Percentiles rank a stretch among this genome's conserved stretches.
phyloP scores from a whole-genome alignment of 2,329 filamentous ascomycete species.

The Zopfia rhizophila region DNA sequence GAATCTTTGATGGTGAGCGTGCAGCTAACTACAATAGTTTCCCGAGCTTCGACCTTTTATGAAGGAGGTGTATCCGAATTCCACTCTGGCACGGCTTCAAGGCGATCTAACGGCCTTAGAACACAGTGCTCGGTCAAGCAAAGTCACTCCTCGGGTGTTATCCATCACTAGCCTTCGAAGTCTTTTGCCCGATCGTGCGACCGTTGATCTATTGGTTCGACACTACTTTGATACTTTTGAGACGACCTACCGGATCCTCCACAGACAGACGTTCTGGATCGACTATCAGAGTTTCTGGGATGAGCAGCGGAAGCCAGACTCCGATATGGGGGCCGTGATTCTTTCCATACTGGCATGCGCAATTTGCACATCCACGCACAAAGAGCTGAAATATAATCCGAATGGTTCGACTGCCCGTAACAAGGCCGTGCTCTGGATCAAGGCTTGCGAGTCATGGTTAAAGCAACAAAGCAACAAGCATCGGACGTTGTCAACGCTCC shows the following conservation, averaged over 20 bases:
- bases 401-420: slow-evolving; percentile 52
- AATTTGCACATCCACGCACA: slow-evolving; percentile 43
- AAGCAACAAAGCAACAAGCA: slow-evolving; percentile 61
- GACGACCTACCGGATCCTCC: slow-evolving; percentile 61
- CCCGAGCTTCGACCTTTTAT: slow-evolving; percentile 43
- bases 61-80: slow-evolving; percentile 31
- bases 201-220: slow-evolving; percentile 53
- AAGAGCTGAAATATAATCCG: slow-evolving; percentile 43
- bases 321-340: slow-evolving; percentile 50
- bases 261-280: slow-evolving; percentile 60
- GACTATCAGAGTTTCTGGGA: slow-evolving; percentile 61
- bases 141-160: slow-evolving; percentile 17
- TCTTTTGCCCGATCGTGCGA: slow-evolving; percentile 44
- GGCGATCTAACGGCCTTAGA: slow-evolving; percentile 35
- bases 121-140: slow-evolving; percentile 16
- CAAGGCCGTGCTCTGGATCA: slow-evolving; percentile 50
- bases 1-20: neutral
- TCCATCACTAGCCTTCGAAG: slow-evolving; percentile 23
- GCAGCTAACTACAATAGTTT: slow-evolving; percentile 34
- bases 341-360: slow-evolving; percentile 52
- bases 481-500: slow-evolving; percentile 58
- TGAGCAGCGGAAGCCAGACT: slow-evolving; percentile 25
- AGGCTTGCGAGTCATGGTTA: slow-evolving; percentile 54
- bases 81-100: slow-evolving; percentile 31
- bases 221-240: slow-evolving; percentile 63